These are phyloP conservation scores for Wickerhamomyces chambardii DNA, from an alignment of 805 yeast genomes.

Conservation along the genomic window DNA sequence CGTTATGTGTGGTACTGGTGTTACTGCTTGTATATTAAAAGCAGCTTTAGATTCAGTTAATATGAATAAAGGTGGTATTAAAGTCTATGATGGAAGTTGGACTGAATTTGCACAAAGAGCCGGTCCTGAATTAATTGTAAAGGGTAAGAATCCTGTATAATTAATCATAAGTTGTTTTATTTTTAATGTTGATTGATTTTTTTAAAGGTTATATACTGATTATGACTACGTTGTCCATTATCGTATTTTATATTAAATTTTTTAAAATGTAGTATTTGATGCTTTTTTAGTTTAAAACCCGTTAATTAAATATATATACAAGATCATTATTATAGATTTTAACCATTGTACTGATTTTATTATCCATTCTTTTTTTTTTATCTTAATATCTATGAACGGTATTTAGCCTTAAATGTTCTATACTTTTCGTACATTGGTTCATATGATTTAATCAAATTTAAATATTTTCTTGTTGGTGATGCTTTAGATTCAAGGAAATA, in stretches of 20 bases:
- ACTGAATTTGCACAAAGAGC: constrained; percentile 82
- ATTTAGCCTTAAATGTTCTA: constrained; percentile 28
- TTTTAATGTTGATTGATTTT: too few relatives aligned
- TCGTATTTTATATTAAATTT: too few relatives aligned
- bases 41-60: constrained; percentile 59
- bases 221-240: too few relatives aligned
- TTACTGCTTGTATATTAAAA: constrained; percentile 83
- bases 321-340: too few relatives aligned
- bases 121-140: constrained; percentile 34
- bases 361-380: too few relatives aligned
- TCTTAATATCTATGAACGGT: not conserved
- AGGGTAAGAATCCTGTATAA: constrained; percentile 14
- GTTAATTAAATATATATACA: too few relatives aligned
- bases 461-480: constrained; percentile 58
- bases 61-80: constrained; percentile 32
- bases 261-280: too few relatives aligned
- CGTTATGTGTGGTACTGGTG: constrained; percentile 95
- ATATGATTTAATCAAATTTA: constrained; percentile 42
- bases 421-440: constrained; percentile 46
- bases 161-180: too few relatives aligned
- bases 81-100: constrained; percentile 85
- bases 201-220: too few relatives aligned
- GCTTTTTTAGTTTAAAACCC: too few relatives aligned
- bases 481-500: constrained; percentile 42
- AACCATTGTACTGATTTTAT: too few relatives aligned